Conservation (phyloP, 1,284 basidiomycete species). For the Cutaneotrichosporon dermatis region DNA sequence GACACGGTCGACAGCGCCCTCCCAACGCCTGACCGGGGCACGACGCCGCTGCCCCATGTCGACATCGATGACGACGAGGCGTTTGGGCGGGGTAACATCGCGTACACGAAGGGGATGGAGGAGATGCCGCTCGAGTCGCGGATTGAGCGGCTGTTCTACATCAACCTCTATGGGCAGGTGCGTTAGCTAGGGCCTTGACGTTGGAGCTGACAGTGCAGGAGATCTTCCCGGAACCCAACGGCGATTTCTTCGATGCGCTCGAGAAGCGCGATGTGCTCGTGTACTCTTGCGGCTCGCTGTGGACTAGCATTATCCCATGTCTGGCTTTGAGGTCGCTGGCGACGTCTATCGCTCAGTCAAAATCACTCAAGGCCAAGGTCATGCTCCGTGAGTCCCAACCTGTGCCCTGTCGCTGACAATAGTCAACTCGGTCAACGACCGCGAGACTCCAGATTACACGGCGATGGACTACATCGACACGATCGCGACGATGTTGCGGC, state of each 20-base stretch:
- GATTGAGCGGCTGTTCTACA: slow-evolving; percentile 75
- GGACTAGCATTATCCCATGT: slow-evolving; percentile 92
- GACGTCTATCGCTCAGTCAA: slow-evolving; percentile 69
- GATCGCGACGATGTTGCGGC: slow-evolving; percentile 67
- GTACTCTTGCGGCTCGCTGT: slow-evolving; percentile 87
- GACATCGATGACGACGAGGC: slow-evolving; percentile 54
- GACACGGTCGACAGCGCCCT: slow-evolving; percentile 36
- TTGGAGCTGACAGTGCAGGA: slow-evolving; percentile 51
- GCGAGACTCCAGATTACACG: slow-evolving; percentile 81
- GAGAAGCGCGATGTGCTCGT: slow-evolving; percentile 66
- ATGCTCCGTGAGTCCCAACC: slow-evolving; percentile 64
- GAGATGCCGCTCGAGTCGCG: slow-evolving; percentile 62
- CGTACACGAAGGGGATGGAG: slow-evolving; percentile 48
- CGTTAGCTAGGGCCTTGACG: slow-evolving; percentile 6
- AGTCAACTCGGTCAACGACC: slow-evolving; percentile 87
- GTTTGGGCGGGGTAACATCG: slow-evolving; percentile 45
- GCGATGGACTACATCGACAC: slow-evolving; percentile 82
- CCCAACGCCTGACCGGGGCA: slow-evolving; percentile 14
- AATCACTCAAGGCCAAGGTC: slow-evolving; percentile 70
- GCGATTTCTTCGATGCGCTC: slow-evolving; percentile 68
- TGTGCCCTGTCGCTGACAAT: slow-evolving; percentile 5
- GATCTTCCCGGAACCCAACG: slow-evolving; percentile 81
- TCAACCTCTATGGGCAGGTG: slow-evolving; percentile 80
- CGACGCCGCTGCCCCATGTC: slow-evolving; percentile 6
- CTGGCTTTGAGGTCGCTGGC: slow-evolving; percentile 80